Base-by-base conservation (phyloP, 306 rosid genomes). In the Begonia masoniana region DNA sequence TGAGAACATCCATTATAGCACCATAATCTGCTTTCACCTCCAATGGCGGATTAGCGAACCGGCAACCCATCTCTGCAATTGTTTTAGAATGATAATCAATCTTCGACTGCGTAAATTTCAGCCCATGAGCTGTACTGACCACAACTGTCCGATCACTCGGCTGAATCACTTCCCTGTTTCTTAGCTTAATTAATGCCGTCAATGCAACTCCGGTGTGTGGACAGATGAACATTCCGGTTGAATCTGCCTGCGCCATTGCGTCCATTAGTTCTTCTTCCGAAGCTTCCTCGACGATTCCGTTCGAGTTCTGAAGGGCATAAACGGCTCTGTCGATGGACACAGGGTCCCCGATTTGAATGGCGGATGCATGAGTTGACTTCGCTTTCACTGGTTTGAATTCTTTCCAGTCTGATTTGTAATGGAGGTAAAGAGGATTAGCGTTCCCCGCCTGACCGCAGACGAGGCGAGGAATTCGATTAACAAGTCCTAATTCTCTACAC, bases 271-370 rank as follows among this genome's bases (percentile, higher is more conserved):
- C 96, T 64, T 78, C 81, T 65, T 83, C 94, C 0, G 73, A 76
- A 0, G 94, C 94, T 65, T 87, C 96, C 76, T 83, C 94, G 4
- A 83, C 96, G 13, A 88, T 88, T 67, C 96, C 96, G 13, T 79
- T 24, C 0, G 83, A 77, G 39, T 64, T 75, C 71, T 64, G 50
- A n/a, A 84, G 52, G 2, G 96, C 94, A 58, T 63, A 50, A 54
- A 88, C 96, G 0, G 94, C 96, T 60, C 96, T 66, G 4, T 84
- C 92, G 0, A 88, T 88, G 0, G 92, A 84, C 61, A 88, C 92
- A 1, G 96, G 94, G 42, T 87, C 96, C 3, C 96, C 94, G 15
- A 87, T 87, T 69, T 87, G 96, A 31, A 87, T 87, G 4, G 96
- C 94, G 0, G 87, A 81, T 0, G 96, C 96, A 17, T 78, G 83